Evolutionary conservation across 1,284 basidiomycete species (phyloP).

Genomic region (Pholiota adiposa): DNA sequence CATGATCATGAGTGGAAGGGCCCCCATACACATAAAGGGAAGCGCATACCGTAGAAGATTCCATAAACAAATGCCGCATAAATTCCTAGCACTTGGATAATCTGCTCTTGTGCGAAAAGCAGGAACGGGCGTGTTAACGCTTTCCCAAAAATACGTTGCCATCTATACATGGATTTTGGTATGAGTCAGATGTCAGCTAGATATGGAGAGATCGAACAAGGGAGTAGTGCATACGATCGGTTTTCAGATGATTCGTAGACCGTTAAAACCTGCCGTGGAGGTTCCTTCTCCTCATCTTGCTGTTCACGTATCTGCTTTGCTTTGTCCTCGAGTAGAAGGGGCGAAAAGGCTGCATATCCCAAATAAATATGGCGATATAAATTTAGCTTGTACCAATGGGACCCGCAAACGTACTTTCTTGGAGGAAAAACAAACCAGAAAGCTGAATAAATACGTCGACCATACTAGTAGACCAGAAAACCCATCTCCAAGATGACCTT

Average conservation of each 20-base stretch:
- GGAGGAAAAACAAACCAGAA: slow-evolving; percentile 59
- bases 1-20: too few species aligned
- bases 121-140: slow-evolving; percentile 45
- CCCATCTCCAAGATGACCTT: slow-evolving; percentile 67
- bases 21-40: too few species aligned
- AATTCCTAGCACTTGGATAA: slow-evolving; percentile 44
- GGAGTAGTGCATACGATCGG: slow-evolving; percentile 40
- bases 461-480: slow-evolving; percentile 69
- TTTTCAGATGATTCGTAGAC: slow-evolving; percentile 45
- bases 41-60: slow-evolving; percentile 53
- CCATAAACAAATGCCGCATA: slow-evolving; percentile 55
- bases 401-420: slow-evolving; percentile 60
- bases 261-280: slow-evolving; percentile 42
- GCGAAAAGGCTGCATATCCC: slow-evolving; percentile 54
- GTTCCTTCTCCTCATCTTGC: slow-evolving; percentile 45
- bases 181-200: not conserved
- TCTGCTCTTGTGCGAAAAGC: slow-evolving; percentile 43
- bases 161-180: slow-evolving; percentile 37
- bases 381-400: not conserved
- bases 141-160: slow-evolving; percentile 44
- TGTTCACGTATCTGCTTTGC: slow-evolving; percentile 52
- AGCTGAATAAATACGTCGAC: slow-evolving; percentile 53
- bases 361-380: not conserved
- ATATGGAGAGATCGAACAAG: not conserved
- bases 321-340: slow-evolving; percentile 63